Evolutionary conservation across 441 rosid genomes (phyloP), one percentile per base, ranked within the genome.

Genomic region (Arabidopsis hybrid): DNA sequence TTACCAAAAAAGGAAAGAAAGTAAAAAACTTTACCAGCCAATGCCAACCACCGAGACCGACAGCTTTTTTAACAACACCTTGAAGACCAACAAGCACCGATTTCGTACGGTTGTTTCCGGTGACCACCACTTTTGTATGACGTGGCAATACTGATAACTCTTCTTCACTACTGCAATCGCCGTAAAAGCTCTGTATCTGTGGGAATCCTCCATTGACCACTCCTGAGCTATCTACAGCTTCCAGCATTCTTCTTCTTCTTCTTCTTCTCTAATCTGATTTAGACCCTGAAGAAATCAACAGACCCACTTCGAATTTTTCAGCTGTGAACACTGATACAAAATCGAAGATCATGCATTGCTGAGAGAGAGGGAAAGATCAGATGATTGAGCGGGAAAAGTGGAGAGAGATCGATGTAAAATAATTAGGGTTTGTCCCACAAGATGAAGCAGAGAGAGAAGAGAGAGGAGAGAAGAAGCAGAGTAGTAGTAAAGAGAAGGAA

Each of bases 11-110:
- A n/a, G 21, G 40, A 2, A 40, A 55, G 32, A 7, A 5, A 69
- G 8, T 0, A 63, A 56, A 29, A 1, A n/a, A n/a, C 2, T 1
- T 29, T 79, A 94, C 97, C 86, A 92, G 95, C 99, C 99, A 92
- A 86, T 92, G 97, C 97, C 97, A 90, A 4, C 97, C 97, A 47
- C 97, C 97, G 49, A 91, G 94, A 8, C 97, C 97, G 65, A 95
- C 97, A 64, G 99, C 97, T 83, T 95, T 94, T 83, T 92, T 92
- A 38, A 94, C 99, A 32, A 95, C 99, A n/a, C 99, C 99, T 59
- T 84, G 90, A 68, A 95, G 99, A 65, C 99, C 99, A n/a, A 95
- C 97, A 14, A 95, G 95, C 64, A 95, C 99, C 60, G 97, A 95
- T 75, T 94, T 95, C 3, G 99, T 95, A 50, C 99, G 85, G 82